A percentile compares a stretch with the other conserved stretches of the same genome.
Evolutionary conservation across 805 yeast species (phyloP).

Genomic region (Metschnikowia corniflorae): DNA sequence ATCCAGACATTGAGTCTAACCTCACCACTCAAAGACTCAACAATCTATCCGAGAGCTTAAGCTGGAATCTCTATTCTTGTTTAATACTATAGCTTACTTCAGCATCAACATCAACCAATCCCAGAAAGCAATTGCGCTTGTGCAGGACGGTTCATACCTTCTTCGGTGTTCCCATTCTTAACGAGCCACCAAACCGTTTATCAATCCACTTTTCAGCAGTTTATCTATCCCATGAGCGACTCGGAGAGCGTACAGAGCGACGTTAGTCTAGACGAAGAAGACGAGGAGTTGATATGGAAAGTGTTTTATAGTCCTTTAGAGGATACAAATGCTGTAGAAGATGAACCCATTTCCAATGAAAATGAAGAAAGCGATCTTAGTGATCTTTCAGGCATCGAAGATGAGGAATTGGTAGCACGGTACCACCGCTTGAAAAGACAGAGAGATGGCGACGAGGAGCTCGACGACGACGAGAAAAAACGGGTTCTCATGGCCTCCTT

Average conservation of each 20-base stretch:
- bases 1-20: too few relatives aligned
- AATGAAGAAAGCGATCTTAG: conserved; percentile 23
- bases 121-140: too few relatives aligned
- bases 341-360: conserved; percentile 15
- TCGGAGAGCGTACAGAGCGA: conserved; percentile 27
- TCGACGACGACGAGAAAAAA: conserved; percentile 52
- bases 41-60: too few relatives aligned
- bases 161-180: too few relatives aligned
- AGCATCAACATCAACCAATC: too few relatives aligned
- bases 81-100: too few relatives aligned
- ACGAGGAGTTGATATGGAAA: conserved; percentile 42
- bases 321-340: conserved; percentile 15
- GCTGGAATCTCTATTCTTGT: too few relatives aligned
- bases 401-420: conserved; percentile 27
- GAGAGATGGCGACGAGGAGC: conserved; percentile 18
- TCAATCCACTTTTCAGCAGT: not conserved
- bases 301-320: conserved; percentile 32
- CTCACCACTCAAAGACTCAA: too few relatives aligned
- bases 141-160: too few relatives aligned
- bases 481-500: conserved; percentile 66
- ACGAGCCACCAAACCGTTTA: too few relatives aligned
- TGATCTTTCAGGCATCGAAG: conserved; percentile 36
- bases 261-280: conserved; percentile 43
- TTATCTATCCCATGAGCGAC: conserved; percentile 18
- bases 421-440: conserved; percentile 34